These are phyloP conservation scores for Trypanosoma grayi DNA, from an alignment of 208 protist species.

Conservation along the genomic window DNA sequence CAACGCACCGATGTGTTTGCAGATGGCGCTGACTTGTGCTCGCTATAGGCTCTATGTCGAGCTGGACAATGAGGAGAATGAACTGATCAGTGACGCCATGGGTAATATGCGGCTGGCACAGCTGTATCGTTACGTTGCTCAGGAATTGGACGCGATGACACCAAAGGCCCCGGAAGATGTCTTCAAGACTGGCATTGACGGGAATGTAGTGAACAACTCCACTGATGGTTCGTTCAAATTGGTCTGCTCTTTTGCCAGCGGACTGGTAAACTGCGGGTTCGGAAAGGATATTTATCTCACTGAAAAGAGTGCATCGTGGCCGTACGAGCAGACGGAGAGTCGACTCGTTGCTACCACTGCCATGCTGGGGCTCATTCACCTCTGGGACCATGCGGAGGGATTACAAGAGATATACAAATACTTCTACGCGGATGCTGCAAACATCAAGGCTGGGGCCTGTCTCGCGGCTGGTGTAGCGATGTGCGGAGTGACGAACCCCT, in stretches of 20 bases:
- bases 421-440: conserved; percentile 92
- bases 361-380: conserved; percentile 95
- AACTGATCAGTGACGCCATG: conserved; percentile 87
- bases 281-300: conserved; percentile 97
- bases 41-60: conserved; percentile 85
- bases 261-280: conserved; percentile 94
- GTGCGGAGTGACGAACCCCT: conserved; percentile 86
- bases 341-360: conserved; percentile 95
- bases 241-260: conserved; percentile 97
- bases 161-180: conserved; percentile 98
- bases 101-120: conserved; percentile 95
- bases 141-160: conserved; percentile 95
- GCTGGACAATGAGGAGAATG: conserved; percentile 87
- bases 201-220: conserved; percentile 24
- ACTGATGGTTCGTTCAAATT: conserved; percentile 94
- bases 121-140: conserved; percentile 93
- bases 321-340: conserved; percentile 97
- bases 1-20: conserved; percentile 59
- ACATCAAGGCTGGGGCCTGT: conserved; percentile 97
- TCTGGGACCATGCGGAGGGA: conserved; percentile 98
- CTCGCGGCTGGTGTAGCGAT: conserved; percentile 90
- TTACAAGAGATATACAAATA: conserved; percentile 96
- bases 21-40: conserved; percentile 94
- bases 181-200: conserved; percentile 93
- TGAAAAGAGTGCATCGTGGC: conserved; percentile 74